These are phyloP conservation scores for Aspergillus tubingensis DNA, from an alignment of 2,329 filamentous ascomycete species.

Conservation along the genomic window DNA sequence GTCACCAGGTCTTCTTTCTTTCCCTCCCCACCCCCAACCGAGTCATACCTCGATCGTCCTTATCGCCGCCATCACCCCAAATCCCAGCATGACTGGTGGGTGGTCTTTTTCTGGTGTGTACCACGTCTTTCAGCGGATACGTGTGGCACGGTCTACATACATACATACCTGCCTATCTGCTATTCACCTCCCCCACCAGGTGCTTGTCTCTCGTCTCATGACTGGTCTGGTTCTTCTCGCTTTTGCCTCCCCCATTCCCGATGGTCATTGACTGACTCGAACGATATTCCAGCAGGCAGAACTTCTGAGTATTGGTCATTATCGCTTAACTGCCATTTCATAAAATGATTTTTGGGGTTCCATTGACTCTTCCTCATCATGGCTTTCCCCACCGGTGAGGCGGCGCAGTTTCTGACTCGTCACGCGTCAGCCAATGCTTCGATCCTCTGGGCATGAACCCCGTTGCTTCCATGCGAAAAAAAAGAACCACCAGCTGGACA, in stretches of 20 bases:
- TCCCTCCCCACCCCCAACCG: background rate
- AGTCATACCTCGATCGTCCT: background rate
- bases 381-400: constrained; percentile 5
- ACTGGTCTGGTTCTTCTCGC: background rate
- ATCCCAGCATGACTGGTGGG: background rate
- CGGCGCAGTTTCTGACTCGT: constrained; percentile 30
- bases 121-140: background rate
- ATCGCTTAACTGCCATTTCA: background rate
- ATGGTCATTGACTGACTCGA: constrained; percentile 9
- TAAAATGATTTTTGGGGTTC: background rate
- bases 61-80: background rate
- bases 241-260: constrained; percentile 6
- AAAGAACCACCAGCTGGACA: constrained; percentile 14
- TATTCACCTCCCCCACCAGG: background rate
- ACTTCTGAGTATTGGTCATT: background rate
- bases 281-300: background rate
- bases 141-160: background rate
- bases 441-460: constrained; percentile 7
- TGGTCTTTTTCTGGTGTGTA: background rate
- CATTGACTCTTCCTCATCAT: background rate
- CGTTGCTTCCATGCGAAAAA: constrained; percentile 12
- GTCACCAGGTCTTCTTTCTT: background rate
- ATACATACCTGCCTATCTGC: background rate
- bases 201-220: background rate
- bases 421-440: constrained; percentile 31